These are phyloP conservation scores for Geum urbanum DNA, from an alignment of 306 rosid species.

Conservation along the genomic window DNA sequence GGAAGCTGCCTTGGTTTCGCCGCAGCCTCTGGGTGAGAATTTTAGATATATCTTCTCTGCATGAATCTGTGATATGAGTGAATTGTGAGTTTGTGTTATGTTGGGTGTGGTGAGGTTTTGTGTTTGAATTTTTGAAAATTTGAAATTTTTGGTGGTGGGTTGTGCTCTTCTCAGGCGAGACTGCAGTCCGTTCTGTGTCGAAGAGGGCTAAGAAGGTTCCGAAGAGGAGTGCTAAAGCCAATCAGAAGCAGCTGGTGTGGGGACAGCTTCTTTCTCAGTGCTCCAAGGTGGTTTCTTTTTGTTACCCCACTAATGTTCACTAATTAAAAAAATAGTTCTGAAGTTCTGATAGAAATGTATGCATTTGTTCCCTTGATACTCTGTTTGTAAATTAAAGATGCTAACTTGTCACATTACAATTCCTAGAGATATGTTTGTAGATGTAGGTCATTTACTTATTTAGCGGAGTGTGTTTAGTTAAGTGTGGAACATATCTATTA, in stretches of 20 bases:
- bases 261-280: constrained; percentile 89
- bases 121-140: constrained; percentile 24
- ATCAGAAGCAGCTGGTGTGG: constrained; percentile 59
- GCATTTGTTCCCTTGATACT: background rate
- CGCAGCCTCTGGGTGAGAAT: constrained; percentile 49
- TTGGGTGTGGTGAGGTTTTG: constrained; percentile 20
- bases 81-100: constrained; percentile 22
- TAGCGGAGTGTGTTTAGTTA: background rate
- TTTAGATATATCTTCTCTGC: background rate
- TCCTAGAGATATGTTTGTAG: background rate
- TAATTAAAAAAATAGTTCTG: background rate
- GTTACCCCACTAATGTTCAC: constrained; percentile 1
- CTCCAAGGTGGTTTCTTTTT: constrained; percentile 62
- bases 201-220: constrained; percentile 55
- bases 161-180: constrained; percentile 37
- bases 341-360: background rate
- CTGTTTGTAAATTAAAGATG: background rate
- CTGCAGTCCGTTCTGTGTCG: constrained; percentile 24
- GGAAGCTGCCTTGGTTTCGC: constrained; percentile 41
- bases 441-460: background rate
- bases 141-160: constrained; percentile 8
- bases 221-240: constrained; percentile 33
- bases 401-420: background rate
- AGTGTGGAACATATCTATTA: background rate
- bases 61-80: constrained; percentile 19